Base-by-base conservation (phyloP, 2,329 filamentous ascomycete genomes). In the Stagonosporopsis rhizophila region DNA sequence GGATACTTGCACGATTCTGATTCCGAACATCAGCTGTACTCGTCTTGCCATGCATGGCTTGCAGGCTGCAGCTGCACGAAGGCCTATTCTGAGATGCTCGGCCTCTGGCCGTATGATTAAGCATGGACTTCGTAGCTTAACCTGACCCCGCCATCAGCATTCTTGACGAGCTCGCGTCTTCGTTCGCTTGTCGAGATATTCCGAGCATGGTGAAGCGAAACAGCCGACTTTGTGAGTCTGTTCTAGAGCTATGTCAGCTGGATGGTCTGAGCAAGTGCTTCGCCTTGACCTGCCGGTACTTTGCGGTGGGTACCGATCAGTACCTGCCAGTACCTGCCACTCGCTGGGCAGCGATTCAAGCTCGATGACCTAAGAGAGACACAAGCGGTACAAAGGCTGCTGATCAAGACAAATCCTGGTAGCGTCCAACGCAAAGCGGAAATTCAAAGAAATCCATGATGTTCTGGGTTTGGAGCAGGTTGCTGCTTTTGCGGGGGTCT, bases 241-340 rank as follows among this genome's bases (percentile, higher is more conserved):
- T 44, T 64, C 56, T 59, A 66, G 60, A 67, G 62, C 59, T 20
- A 6, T 22, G 44, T 39, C 57, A 66, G 64, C 60, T 63, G 51
- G 52, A 48, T 45, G 51, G 58, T 19, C 27, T 30, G 19, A 14
- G 23, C n/a, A 20, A 8, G 28, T 5, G 30, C 51, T 48, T 54
- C 17, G 51, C 51, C 30, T 32, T n/a, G 23, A 11, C 23, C 20
- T 42, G 30, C 23, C 42, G 37, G 35, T 23, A 46, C 28, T 5
- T 23, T 9, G 51, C 8, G 28, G 15, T 9, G 30, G 35, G 4
- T 30, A 30, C 9, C 9, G 2, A 30, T 11, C 28, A 11, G 34
- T 30, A 17, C 30, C 37, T 25, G 41, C 41, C 40, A 38, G 12
- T 19, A 25, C 41, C 15, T 3, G 23, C 17, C 19, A 35, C 6